A percentile compares a stretch with the other conserved stretches of the same genome.
phyloP scores from a whole-genome alignment of 352 stramenopile genomes.

The Phytophthora quininea region DNA sequence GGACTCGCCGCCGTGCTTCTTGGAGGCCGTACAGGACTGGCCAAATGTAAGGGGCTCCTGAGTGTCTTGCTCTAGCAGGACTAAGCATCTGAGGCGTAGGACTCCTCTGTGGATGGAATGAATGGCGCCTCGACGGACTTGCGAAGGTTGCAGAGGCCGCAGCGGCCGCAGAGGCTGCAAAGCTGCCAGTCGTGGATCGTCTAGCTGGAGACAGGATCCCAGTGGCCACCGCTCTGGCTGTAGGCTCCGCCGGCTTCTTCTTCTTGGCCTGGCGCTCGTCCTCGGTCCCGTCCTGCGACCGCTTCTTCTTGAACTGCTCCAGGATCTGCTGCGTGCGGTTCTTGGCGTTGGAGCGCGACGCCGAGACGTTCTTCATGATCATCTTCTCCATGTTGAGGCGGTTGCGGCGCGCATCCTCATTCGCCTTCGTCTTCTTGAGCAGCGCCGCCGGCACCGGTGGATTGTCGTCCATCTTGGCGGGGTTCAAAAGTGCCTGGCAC shows the following conservation, averaged over 20 bases:
- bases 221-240: slow-evolving; percentile 12
- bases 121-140: slow-evolving; percentile 24
- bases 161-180: not conserved
- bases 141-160: slow-evolving; percentile 15
- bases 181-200: not conserved
- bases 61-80: slow-evolving; percentile 19
- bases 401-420: slow-evolving; percentile 63
- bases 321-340: slow-evolving; percentile 78
- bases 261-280: slow-evolving; percentile 29
- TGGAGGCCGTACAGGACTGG: slow-evolving; percentile 36
- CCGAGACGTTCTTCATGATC: slow-evolving; percentile 84
- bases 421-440: slow-evolving; percentile 25
- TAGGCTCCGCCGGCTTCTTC: slow-evolving; percentile 22
- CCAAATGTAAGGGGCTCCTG: slow-evolving; percentile 29
- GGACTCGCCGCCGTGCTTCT: slow-evolving; percentile 32
- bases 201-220: slow-evolving; percentile 36
- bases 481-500: not conserved
- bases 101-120: slow-evolving; percentile 24
- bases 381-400: slow-evolving; percentile 87
- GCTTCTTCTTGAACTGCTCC: slow-evolving; percentile 77
- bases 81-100: slow-evolving; percentile 32
- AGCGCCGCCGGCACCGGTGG: slow-evolving; percentile 2
- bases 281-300: slow-evolving; percentile 37
- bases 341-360: slow-evolving; percentile 61
- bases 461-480: not conserved